Evolutionary conservation across 345 rosid genomes (phyloP), one percentile per base, ranked within the genome.

Genomic region (Limnanthes douglasii): DNA sequence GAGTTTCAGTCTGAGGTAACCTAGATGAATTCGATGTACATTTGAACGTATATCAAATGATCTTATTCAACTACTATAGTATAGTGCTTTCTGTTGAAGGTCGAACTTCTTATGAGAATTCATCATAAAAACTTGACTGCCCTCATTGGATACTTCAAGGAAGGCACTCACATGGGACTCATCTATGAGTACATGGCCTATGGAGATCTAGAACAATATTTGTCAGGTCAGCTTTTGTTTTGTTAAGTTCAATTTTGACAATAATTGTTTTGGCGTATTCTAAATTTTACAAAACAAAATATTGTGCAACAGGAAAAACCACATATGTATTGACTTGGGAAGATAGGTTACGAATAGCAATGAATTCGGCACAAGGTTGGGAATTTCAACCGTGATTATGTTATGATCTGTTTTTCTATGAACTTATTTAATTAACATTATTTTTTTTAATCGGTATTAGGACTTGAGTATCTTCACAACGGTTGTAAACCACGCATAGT

Each of bases 1-100:
- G 47, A 72, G 50, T 72, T 72, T 37, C 71, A 46, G 32, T 47
- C 71, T 0, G 88, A 77, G 72, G 86, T 76, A 35, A 12, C 1
- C n/a, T 18, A 6, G 6, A 22, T 20, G 5, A 15, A 23, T 25
- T 21, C 26, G 12, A 24, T 18, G 13, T 11, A 1, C 18, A 41
- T 39, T 20, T 18, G 6, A 15, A 24, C 18, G 30, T 22, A 28
- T 7, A 10, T 13, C 15, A 15, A 11, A 15, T 20, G 29, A 18
- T 36, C 27, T 25, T 18, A 28, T 13, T 4, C 1, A 16, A 2
- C 6, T 20, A 17, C 15, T 17, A 4, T 4, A 39, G 5, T 2
- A 21, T 24, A 15, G 10, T 10, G 2, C 11, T 27, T 17, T 29
- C 18, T 37, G 4, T 3, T 37, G 18, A 37, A 71, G 79, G 72